Evolutionary conservation across 345 rosid genomes (phyloP), one percentile per base, ranked within the genome.

Genomic region (Linum trigynum): DNA sequence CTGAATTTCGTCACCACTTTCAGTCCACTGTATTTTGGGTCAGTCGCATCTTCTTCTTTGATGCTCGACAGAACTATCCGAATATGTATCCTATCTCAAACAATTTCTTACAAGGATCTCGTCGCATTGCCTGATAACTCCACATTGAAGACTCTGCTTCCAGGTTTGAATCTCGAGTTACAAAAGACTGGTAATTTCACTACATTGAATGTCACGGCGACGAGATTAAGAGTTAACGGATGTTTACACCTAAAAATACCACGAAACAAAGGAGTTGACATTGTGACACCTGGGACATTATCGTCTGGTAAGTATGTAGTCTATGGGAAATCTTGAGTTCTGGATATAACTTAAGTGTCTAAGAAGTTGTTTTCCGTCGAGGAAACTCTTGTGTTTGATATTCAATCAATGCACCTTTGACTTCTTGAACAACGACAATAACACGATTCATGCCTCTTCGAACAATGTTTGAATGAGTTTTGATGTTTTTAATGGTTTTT

Each of bases 311-410:
- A 50, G 56, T 82, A 83, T 66, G 75, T 83, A 40, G 72, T 88
- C 68, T 94, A 91, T 67, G 90, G 78, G 53, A 82, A 85, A 67
- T 71, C 91, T 35, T 74, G 69, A 45, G 74, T 81, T 75, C 76
- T 84, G 38, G 63, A 77, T 58, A 59, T 78, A 36, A 69, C 42
- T 37, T 72, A 60, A 61, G 61, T 69, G 58, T 77, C 70, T 68
- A 65, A 53, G 3, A 45, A 60, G 32, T 23, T 23, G 32, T 23
- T 23, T 23, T 23, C 32, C 32, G 32, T 1, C 32, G 32, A 23
- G 32, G 32, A 23, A 23, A 23, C 0, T 23, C 32, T 23, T 23
- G 32, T 23, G 32, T 23, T 23, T 23, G 32, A 23, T 23, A 23
- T 23, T 23, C 32, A 23, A 23, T 23, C 32, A 23, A 23, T 23